Evolutionary conservation across 331 rosid species (phyloP), one percentile per base, ranked within the genome.

Genomic region (Telfairia occidentalis): DNA sequence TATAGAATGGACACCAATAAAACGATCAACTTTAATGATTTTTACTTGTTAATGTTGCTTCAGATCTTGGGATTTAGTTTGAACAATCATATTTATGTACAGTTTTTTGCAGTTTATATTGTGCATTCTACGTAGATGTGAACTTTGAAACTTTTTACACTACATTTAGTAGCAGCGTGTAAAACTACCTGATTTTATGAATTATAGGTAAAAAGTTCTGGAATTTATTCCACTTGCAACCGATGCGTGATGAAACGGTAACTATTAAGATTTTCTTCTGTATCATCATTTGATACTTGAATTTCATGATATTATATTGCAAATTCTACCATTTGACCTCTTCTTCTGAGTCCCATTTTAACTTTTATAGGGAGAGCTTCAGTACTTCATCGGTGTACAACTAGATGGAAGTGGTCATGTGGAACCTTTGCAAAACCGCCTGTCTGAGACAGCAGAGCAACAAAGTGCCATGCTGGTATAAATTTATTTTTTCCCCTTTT

Each of bases 141-240:
- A 24, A 29, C 53, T 70, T 70, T 29, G 66, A 72, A 59, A 67
- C 57, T 48, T 64, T 34, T 21, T 50, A 23, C 71, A 55, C 45
- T 59, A 9, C 53, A 43, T 64, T 29, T 53, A 71, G n/a, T 45
- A 71, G 45, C 77, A 21, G 34, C 4, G 2, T 63, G 54, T 49
- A 78, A 60, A 77, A 63, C 19, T 45, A 2, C 74, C 73, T n/a
- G 77, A 60, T 86, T 74, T 83, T 59, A 74, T 73, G 38, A 43
- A 50, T 40, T 84, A 81, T 75, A 95, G 99, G 99, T 82, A 95
- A 91, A 78, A 95, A 92, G 87, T 95, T 95, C 82, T 95, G 97
- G 99, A 95, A 95, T 79, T 87, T 95, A 81, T 95, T 95, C 84
- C 99, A 95, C 87, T 89, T 95, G 96, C 99, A 95, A 82, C 99